Conservation (phyloP, 495 filamentous ascomycete species). For the Penicillium daleae region DNA sequence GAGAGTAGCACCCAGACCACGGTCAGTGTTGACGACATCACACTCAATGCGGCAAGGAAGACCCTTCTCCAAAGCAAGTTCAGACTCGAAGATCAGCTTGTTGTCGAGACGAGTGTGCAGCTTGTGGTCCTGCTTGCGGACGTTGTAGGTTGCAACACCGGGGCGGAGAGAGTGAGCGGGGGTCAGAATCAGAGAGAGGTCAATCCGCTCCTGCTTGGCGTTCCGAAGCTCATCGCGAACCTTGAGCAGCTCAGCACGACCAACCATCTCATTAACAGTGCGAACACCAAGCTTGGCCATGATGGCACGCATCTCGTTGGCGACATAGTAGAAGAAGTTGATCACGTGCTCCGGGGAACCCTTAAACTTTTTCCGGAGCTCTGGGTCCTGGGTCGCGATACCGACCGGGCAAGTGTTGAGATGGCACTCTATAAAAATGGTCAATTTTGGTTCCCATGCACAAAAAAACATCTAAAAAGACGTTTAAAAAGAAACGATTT, state of each 20-base stretch:
- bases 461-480: not conserved
- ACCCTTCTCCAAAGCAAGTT: conserved; percentile 95
- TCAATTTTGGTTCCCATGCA: not conserved
- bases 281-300: conserved; percentile 97
- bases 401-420: conserved; percentile 94
- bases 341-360: conserved; percentile 98
- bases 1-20: conserved; percentile 89
- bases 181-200: conserved; percentile 93
- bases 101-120: conserved; percentile 96
- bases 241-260: conserved; percentile 84
- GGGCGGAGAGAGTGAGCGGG: conserved; percentile 93
- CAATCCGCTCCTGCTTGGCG: conserved; percentile 89
- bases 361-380: conserved; percentile 91
- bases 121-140: conserved; percentile 95
- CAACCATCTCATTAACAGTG: conserved; percentile 98
- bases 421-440: conserved; percentile 40
- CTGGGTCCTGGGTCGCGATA: conserved; percentile 95
- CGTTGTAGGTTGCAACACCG: conserved; percentile 97
- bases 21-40: conserved; percentile 98
- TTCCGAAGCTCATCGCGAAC: conserved; percentile 88
- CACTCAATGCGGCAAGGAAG: conserved; percentile 94
- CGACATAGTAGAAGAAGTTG: conserved; percentile 99
- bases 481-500: no score
- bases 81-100: conserved; percentile 96
- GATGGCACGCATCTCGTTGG: conserved; percentile 96